Evolutionary conservation across 345 rosid species (phyloP).

Genomic region (thale cress (Arabidopsis thaliana)): DNA sequence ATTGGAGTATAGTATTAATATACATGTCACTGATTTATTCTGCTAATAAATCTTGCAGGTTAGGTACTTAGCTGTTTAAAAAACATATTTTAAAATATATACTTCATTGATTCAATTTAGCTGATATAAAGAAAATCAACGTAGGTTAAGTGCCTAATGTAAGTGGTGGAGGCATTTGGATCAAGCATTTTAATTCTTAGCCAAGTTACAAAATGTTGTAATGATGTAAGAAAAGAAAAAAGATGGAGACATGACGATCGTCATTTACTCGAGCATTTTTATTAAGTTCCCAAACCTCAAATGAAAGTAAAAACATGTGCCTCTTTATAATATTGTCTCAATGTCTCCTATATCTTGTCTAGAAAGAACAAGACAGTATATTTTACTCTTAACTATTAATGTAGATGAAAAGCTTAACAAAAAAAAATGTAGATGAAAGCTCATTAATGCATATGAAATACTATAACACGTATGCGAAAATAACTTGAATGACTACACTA

Average conservation of each 20-base stretch:
- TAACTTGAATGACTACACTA: not conserved
- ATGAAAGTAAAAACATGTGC: not conserved
- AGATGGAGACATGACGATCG: not conserved
- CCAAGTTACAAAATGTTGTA: not conserved
- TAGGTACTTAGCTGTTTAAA: not conserved
- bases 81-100: not conserved
- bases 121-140: not conserved
- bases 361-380: not conserved
- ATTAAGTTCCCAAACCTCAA: not conserved
- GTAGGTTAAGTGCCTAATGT: not conserved
- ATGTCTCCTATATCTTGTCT: not conserved
- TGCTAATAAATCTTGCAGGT: not conserved
- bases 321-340: not conserved
- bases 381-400: not conserved
- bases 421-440: not conserved
- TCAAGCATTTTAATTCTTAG: conserved; percentile 9
- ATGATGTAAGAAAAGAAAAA: not conserved
- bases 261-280: not conserved
- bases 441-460: not conserved
- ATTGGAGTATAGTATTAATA: not conserved
- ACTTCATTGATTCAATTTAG: not conserved
- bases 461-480: not conserved
- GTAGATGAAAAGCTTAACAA: not conserved
- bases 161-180: conserved; percentile 2
- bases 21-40: not conserved